Conservation (phyloP, 306 rosid genomes). For the Prunus davidiana region DNA sequence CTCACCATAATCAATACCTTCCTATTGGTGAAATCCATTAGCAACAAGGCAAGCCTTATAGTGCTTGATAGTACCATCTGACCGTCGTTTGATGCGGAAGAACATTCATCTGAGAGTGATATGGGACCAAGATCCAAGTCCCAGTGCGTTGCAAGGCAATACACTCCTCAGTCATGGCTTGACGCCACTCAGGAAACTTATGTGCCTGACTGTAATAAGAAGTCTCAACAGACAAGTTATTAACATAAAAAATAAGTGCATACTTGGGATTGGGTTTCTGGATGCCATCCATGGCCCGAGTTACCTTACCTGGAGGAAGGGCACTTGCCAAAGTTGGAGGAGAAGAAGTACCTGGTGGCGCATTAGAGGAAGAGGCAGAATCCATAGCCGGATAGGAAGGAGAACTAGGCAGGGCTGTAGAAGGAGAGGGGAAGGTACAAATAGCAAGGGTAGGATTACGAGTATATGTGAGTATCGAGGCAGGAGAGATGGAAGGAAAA, state of each 20-base stretch:
- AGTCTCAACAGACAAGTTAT: not conserved
- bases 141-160: not conserved
- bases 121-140: not conserved
- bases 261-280: not conserved
- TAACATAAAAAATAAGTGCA: not conserved
- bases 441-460: too few species aligned
- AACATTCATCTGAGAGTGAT: not conserved
- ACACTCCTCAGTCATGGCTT: not conserved
- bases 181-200: rapidly evolving
- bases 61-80: not conserved
- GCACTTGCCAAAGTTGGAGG: not conserved
- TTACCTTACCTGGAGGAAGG: not conserved
- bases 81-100: not conserved
- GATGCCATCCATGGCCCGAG: not conserved
- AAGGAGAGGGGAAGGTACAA: too few species aligned
- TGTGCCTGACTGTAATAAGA: not conserved
- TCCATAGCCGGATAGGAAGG: not conserved
- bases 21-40: not conserved
- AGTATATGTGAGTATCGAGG: too few species aligned
- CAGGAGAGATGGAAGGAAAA: too few species aligned
- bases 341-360: not conserved
- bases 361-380: not conserved
- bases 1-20: too few species aligned
- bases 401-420: too few species aligned
- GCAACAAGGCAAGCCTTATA: not conserved